These are phyloP conservation scores for Dispira simplex DNA, from an alignment of 192 early-diverging fungal species.

Conservation along the genomic window DNA sequence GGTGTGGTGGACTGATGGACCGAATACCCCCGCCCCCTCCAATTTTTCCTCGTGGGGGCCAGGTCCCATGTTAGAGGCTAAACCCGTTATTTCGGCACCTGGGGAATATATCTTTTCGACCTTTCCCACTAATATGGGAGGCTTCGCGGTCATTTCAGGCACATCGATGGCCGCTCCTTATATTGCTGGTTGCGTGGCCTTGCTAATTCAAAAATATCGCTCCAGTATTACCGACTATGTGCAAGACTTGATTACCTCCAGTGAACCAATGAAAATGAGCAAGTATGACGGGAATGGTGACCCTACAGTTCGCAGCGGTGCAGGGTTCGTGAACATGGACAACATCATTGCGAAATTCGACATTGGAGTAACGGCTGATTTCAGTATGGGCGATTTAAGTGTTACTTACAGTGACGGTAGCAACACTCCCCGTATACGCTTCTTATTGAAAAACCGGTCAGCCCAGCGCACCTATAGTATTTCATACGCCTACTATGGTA, in stretches of 20 bases:
- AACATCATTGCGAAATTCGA: background rate
- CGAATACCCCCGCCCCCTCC: background rate
- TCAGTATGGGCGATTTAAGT: background rate
- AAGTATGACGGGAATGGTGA: background rate
- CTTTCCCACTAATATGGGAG: background rate
- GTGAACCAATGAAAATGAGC: background rate
- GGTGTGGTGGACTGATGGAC: background rate
- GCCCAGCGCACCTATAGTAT: too few species aligned
- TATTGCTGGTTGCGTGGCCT: slow-evolving; percentile 2
- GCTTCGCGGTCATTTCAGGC: slow-evolving; percentile 1
- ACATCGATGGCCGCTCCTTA: slow-evolving; percentile 10
- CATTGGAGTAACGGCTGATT: background rate
- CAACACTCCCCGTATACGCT: too few species aligned
- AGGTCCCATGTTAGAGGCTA: slow-evolving; percentile 6
- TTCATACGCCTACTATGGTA: too few species aligned
- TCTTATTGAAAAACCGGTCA: too few species aligned
- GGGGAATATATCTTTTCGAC: slow-evolving; percentile 11
- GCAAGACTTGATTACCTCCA: background rate
- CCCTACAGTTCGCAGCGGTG: background rate
- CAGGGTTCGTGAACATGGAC: background rate
- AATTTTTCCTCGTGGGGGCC: slow-evolving; percentile 8
- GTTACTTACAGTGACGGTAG: too few species aligned
- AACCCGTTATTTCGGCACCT: slow-evolving; percentile 10
- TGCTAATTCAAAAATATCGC: background rate
- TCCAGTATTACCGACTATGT: background rate